These are phyloP conservation scores for Myotisia sp. DNA, from an alignment of 2,329 filamentous ascomycete species.

Conservation along the genomic window DNA sequence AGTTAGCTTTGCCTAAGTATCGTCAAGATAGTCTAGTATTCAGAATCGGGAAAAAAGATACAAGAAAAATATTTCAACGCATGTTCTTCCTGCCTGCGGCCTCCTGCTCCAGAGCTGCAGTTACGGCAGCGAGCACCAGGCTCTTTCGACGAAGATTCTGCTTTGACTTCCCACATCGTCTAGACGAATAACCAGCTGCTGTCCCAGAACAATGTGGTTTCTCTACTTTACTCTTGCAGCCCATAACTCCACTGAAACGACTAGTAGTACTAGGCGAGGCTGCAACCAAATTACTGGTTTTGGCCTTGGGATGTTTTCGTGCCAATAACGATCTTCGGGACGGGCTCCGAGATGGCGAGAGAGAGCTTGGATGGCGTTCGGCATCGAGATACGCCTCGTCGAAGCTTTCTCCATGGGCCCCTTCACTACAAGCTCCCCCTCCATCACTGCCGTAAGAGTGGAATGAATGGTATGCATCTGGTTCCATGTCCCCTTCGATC, in stretches of 20 bases:
- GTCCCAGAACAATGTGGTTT: constrained; percentile 7
- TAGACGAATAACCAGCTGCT: background rate
- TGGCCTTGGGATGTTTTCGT: background rate
- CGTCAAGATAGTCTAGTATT: too few relatives aligned
- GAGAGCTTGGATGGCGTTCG: constrained; percentile 12
- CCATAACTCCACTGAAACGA: background rate
- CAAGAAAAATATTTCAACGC: too few relatives aligned
- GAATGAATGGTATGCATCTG: background rate
- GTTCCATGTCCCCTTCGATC: constrained; percentile 15
- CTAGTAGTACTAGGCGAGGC: background rate
- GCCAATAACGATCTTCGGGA: constrained; percentile 1
- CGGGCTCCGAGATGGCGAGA: constrained; percentile 8
- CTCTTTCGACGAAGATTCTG: constrained; percentile 12
- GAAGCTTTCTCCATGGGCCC: constrained; percentile 5
- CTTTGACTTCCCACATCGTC: constrained; percentile 1
- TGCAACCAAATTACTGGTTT: background rate
- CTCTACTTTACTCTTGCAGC: constrained; percentile 9
- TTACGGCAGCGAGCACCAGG: constrained; percentile 12
- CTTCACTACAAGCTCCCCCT: background rate
- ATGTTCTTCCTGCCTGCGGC: background rate
- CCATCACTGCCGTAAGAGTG: background rate
- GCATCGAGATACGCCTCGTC: constrained; percentile 8
- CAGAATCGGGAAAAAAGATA: too few relatives aligned
- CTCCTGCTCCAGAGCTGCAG: constrained; percentile 11
- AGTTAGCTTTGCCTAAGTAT: too few relatives aligned